Evolutionary conservation across 2,329 filamentous ascomycete species (phyloP).

Genomic region (Talaromyces amestolkiae): DNA sequence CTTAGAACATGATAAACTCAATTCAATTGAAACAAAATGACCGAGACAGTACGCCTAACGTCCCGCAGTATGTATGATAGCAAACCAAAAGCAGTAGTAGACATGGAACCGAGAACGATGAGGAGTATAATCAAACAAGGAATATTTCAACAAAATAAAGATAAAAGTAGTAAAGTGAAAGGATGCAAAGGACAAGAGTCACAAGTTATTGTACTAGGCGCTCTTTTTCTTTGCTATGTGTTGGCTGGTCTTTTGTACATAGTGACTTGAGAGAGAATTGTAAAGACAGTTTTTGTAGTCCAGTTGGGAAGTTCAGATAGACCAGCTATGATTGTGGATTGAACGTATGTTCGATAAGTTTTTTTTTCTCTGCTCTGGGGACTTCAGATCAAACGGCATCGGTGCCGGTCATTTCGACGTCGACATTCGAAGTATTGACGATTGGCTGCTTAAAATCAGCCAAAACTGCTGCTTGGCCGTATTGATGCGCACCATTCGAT

Average conservation of each 20-base stretch:
- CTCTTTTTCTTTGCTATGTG: not conserved
- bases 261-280: not conserved
- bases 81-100: not conserved
- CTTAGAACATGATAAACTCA: not conserved
- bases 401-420: slow-evolving; percentile 18
- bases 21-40: not conserved
- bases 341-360: not conserved
- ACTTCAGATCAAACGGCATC: slow-evolving; percentile 10
- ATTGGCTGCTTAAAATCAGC: slow-evolving; percentile 18
- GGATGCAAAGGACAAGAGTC: not conserved
- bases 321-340: not conserved
- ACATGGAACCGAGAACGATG: not conserved
- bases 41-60: not conserved
- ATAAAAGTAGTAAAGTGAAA: not conserved
- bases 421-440: slow-evolving; percentile 8
- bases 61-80: not conserved
- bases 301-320: not conserved
- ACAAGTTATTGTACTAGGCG: not conserved
- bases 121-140: not conserved
- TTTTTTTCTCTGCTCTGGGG: too few species aligned
- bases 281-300: not conserved
- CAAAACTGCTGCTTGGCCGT: slow-evolving; percentile 2
- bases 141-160: not conserved
- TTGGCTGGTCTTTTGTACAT: not conserved
- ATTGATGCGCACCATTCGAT: slow-evolving; percentile 2